Conservation (phyloP, 2,329 filamentous ascomycete species). For the Ophiostoma pallidulum region DNA sequence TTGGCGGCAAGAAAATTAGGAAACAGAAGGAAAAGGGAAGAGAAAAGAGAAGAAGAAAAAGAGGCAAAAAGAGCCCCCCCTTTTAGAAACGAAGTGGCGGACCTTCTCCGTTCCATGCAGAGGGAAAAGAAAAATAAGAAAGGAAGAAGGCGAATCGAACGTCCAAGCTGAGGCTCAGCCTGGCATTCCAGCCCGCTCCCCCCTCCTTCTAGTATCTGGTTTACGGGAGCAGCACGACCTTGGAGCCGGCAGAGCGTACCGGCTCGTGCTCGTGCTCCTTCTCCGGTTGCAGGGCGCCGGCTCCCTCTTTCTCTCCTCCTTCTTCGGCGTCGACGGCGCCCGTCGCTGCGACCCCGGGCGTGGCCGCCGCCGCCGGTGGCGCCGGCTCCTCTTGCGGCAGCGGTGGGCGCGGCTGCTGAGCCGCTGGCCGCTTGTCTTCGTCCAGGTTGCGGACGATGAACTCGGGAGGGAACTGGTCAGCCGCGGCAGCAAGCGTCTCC, state of each 20-base stretch:
- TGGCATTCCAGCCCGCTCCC: neutral
- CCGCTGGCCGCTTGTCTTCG: constrained; percentile 11
- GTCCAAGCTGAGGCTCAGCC: no score
- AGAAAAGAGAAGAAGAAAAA: neutral
- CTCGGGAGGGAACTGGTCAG: constrained; percentile 10
- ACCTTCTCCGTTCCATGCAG: no score
- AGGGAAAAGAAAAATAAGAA: neutral
- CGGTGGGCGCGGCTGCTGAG: neutral
- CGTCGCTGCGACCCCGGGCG: no score
- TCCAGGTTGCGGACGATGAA: constrained; percentile 15
- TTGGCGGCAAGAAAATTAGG: no score
- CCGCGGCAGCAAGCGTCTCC: no score
- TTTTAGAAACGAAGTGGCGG: no score
- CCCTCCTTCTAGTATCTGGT: no score
- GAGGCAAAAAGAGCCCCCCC: neutral
- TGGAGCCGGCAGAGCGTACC: constrained; percentile 6
- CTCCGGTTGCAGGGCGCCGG: neutral
- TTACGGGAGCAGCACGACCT: constrained; percentile 13
- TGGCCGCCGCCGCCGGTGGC: neutral
- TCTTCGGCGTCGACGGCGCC: neutral
- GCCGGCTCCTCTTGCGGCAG: neutral
- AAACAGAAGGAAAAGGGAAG: no score
- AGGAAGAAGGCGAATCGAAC: no score
- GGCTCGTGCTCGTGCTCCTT: neutral
- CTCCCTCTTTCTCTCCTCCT: neutral